phyloP scores from a whole-genome alignment of 2,329 filamentous ascomycete species.

The Ophiocordyceps camponoti-saundersi region DNA sequence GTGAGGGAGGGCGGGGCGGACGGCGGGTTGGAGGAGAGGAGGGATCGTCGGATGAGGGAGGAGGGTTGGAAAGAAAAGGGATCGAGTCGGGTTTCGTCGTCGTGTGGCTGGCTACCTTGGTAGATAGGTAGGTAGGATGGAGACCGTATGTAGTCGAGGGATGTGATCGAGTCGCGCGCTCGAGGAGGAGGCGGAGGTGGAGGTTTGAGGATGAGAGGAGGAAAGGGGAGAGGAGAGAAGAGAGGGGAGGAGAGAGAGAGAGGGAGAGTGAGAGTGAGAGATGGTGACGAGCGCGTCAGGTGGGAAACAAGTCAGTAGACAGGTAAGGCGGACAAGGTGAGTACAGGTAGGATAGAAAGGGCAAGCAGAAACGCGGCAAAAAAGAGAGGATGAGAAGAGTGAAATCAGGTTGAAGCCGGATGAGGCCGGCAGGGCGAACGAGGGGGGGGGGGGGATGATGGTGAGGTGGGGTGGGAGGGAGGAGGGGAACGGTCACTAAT shows the following conservation, averaged over 20 bases:
- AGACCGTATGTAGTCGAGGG: not conserved
- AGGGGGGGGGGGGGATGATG: too few species aligned
- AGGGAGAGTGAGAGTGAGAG: not conserved
- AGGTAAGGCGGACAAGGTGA: too few species aligned
- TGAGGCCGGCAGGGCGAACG: too few species aligned
- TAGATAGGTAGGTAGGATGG: not conserved
- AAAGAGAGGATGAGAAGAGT: too few species aligned
- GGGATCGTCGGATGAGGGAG: not conserved
- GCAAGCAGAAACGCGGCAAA: too few species aligned
- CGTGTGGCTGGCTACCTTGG: not conserved
- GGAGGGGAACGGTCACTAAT: too few species aligned
- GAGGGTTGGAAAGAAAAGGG: not conserved
- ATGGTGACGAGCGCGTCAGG: not conserved
- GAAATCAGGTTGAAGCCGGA: too few species aligned
- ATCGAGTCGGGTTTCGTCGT: not conserved
- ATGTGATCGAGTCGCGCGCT: not conserved
- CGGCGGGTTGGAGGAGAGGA: not conserved
- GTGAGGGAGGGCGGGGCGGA: slow-evolving; percentile 1
- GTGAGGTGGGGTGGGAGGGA: too few species aligned
- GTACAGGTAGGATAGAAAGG: too few species aligned
- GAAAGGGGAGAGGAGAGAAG: not conserved
- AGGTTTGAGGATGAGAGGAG: not conserved
- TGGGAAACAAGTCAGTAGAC: not conserved
- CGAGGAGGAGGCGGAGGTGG: not conserved
- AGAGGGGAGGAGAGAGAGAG: too few species aligned